These are phyloP conservation scores for Alloascoidea africana DNA, from an alignment of 805 yeast genomes.

Conservation along the genomic window DNA sequence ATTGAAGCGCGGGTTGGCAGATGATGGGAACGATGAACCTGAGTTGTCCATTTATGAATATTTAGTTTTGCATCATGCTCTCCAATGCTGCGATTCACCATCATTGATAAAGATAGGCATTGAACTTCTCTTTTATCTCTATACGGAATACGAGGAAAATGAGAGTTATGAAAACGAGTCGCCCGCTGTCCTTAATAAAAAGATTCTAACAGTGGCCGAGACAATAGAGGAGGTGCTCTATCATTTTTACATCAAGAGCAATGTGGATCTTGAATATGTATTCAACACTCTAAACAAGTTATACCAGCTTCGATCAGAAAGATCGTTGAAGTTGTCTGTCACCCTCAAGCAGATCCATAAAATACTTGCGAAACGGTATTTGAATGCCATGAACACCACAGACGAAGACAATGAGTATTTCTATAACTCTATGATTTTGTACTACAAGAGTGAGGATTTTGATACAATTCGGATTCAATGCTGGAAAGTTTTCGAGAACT, in stretches of 20 bases:
- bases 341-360: constrained; percentile 2
- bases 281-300: constrained; percentile 1
- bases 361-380: constrained; percentile 5
- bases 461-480: constrained; percentile 9
- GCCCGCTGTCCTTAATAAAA: not conserved
- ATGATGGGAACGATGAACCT: constrained; percentile 5
- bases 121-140: not conserved
- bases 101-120: not conserved
- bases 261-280: not conserved
- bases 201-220: not conserved
- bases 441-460: constrained; percentile 10
- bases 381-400: not conserved
- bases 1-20: constrained; percentile 2
- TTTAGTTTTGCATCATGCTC: not conserved
- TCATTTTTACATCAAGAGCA: not conserved
- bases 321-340: not conserved
- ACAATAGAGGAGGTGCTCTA: not conserved
- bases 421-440: constrained; percentile 11
- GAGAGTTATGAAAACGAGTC: not conserved
- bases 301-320: not conserved
- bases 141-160: constrained; percentile 1
- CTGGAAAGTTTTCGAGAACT: constrained; percentile 14
- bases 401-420: constrained; percentile 5
- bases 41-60: constrained; percentile 3
- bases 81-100: not conserved